Percentiles rank a stretch among this genome's conserved stretches.
These are phyloP conservation scores for Tagetes patula DNA, from an alignment of 129 eudicot genomes.

Conservation along the genomic window DNA sequence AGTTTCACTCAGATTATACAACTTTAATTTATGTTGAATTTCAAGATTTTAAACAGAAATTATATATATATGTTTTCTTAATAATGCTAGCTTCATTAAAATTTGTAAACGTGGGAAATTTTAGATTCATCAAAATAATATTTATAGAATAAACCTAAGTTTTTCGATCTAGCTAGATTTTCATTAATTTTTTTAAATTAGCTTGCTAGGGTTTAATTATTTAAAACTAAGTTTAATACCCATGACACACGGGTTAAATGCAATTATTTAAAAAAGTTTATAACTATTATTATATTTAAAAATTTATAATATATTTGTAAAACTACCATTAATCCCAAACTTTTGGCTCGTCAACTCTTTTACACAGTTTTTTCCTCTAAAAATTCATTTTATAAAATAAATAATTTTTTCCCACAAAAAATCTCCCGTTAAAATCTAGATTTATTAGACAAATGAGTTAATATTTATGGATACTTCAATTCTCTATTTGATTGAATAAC, in stretches of 20 bases:
- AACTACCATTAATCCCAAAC: no score
- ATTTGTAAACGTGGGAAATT: not conserved
- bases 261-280: no score
- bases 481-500: constrained; percentile 25
- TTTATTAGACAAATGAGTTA: not conserved
- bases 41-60: not conserved
- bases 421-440: not conserved
- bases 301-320: no score
- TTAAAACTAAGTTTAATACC: no score
- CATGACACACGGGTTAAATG: no score
- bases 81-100: not conserved
- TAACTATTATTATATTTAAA: no score
- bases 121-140: not conserved
- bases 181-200: no score
- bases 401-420: no score
- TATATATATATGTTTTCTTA: not conserved
- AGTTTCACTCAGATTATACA: not conserved
- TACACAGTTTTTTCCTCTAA: no score
- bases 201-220: constrained; percentile 11
- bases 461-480: not conserved
- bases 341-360: no score
- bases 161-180: not conserved
- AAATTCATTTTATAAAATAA: no score
- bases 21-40: not conserved
- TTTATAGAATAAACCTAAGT: not conserved